Evolutionary conservation across 2,329 filamentous ascomycete species (phyloP).

Genomic region (Aspergillus pseudoglaucus): DNA sequence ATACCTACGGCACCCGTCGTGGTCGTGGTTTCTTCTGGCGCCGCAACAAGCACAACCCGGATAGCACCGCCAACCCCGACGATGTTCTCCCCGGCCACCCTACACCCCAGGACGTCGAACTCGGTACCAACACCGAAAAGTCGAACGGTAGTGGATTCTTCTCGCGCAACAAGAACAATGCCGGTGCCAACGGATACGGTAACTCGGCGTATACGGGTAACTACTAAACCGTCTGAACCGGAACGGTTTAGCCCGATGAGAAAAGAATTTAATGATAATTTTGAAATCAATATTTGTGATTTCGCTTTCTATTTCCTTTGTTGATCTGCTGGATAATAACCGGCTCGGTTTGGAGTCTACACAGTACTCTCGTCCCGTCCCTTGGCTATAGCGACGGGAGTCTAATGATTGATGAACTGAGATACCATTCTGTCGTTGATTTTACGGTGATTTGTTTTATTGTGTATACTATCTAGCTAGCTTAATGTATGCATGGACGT

Average conservation of each 20-base stretch:
- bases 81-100: slow-evolving; percentile 35
- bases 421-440: too few relatives aligned
- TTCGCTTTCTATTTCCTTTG: neutral
- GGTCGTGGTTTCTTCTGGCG: slow-evolving; percentile 29
- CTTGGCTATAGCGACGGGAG: too few relatives aligned
- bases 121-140: slow-evolving; percentile 11
- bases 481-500: too few relatives aligned
- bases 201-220: slow-evolving; percentile 28
- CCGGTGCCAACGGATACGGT: slow-evolving; percentile 20
- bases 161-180: slow-evolving; percentile 17
- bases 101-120: slow-evolving; percentile 34
- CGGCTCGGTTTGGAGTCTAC: too few relatives aligned
- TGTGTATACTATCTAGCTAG: too few relatives aligned
- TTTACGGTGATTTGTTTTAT: too few relatives aligned
- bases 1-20: slow-evolving; percentile 52
- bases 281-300: neutral
- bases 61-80: slow-evolving; percentile 15
- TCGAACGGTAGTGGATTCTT: slow-evolving; percentile 17
- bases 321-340: too few relatives aligned
- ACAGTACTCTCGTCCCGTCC: too few relatives aligned
- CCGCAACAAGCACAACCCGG: slow-evolving; percentile 41
- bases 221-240: slow-evolving; percentile 11
- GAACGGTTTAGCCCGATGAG: too few relatives aligned
- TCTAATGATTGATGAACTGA: slow-evolving; percentile 1
- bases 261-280: neutral